These are phyloP conservation scores for Podila epicladia DNA, from an alignment of 192 early-diverging fungal species.

Conservation along the genomic window DNA sequence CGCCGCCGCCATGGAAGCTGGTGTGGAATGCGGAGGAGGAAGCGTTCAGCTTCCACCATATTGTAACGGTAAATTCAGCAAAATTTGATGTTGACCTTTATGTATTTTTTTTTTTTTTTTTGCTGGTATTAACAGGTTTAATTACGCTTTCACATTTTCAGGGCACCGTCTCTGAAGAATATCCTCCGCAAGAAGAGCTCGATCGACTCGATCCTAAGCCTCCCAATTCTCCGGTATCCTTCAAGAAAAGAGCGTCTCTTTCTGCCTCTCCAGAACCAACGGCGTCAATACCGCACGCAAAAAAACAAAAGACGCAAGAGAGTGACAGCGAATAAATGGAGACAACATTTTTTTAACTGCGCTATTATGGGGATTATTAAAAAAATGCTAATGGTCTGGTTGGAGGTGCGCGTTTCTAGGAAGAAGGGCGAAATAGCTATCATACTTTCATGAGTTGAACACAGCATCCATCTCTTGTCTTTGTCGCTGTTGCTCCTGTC, in stretches of 20 bases:
- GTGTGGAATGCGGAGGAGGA: slow-evolving; percentile 11
- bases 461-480: slow-evolving; percentile 21
- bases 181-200: background rate
- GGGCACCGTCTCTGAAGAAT: background rate
- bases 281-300: background rate
- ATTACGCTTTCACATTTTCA: too few species aligned
- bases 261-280: background rate
- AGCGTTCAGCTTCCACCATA: slow-evolving; percentile 14
- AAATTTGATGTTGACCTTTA: too few species aligned
- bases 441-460: slow-evolving; percentile 23
- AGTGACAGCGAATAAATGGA: background rate
- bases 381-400: background rate
- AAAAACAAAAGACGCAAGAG: background rate
- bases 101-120: too few species aligned
- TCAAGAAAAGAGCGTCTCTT: background rate
- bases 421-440: background rate
- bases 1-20: slow-evolving; percentile 11
- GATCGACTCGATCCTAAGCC: background rate
- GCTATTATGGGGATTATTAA: background rate
- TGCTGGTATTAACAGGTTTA: background rate
- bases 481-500: slow-evolving; percentile 30
- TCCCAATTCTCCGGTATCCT: background rate
- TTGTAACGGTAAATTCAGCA: slow-evolving; percentile 4
- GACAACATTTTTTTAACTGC: background rate
- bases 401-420: background rate